Evolutionary conservation across 2,329 filamentous ascomycete genomes (phyloP).

Genomic region (Sporothrix dimorphospora): DNA sequence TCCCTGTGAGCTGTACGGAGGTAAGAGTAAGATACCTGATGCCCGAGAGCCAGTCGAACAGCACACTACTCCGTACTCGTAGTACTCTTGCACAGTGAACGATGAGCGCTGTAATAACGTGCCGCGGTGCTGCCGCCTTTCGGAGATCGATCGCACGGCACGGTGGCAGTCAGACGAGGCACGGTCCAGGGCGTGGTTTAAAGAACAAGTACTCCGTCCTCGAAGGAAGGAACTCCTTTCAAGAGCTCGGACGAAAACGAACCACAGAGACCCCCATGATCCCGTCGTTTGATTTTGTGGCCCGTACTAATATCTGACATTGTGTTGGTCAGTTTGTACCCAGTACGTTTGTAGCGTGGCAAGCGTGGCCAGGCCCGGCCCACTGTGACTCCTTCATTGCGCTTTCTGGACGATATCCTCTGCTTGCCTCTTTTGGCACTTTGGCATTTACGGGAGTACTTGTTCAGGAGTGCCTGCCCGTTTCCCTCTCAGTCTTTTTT

Average conservation of each 20-base stretch:
- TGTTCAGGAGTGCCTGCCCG: not conserved
- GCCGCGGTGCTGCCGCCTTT: too few species aligned
- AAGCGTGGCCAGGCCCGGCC: not conserved
- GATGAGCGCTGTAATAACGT: not conserved
- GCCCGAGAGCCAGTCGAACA: too few species aligned
- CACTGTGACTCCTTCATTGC: not conserved
- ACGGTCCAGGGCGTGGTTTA: not conserved
- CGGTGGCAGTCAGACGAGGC: not conserved
- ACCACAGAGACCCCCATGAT: not conserved
- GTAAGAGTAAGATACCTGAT: too few species aligned
- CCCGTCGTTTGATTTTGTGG: not conserved
- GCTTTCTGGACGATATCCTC: not conserved
- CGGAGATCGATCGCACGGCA: slow-evolving; percentile 15
- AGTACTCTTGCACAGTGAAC: too few species aligned
- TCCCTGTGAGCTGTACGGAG: too few species aligned
- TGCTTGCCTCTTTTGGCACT: not conserved
- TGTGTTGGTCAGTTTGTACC: not conserved
- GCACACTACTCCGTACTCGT: too few species aligned
- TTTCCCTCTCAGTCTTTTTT: not conserved
- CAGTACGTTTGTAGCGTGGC: too few species aligned
- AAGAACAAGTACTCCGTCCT: too few species aligned
- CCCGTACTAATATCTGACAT: not conserved
- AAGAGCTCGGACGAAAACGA: not conserved
- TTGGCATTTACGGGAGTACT: too few species aligned
- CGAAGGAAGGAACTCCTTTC: too few species aligned